Base-by-base conservation (phyloP, 2,329 filamentous ascomycete species). In the Stachybotrys echinatus region DNA sequence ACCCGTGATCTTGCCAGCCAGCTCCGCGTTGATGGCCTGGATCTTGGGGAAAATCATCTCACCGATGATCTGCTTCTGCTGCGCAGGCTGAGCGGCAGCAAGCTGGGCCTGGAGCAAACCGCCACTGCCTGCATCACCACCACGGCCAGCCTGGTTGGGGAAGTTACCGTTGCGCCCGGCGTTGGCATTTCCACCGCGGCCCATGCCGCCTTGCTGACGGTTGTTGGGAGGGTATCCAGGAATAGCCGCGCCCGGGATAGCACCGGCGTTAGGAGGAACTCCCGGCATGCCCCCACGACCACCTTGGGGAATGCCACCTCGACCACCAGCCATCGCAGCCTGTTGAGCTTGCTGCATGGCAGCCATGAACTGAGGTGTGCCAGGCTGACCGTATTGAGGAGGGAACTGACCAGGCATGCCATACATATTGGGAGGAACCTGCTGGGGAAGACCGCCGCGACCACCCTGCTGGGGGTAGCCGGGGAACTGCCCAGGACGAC, bases 31-130 rank as follows among this genome's bases (percentile, higher is more conserved):
- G 74, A 96, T 86, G 60, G 83, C 84, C 72, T 92, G 85, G 65
- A 99, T 97, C 87, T 97, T 99, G 67, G 94, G 94, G 82, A 97
- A 99, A 62, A 99, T 88, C 61, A 90, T 86, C 77, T 99, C 94
- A 70, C 94, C 94, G 49, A 99, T 85, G 73, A 97, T 89, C 81
- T 99, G 94, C 85, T 99, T 99, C 81, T 97, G 94, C 76, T 95
- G 89, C 45, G 80, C 79, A 38, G 87, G 80, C 52, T 75, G 75
- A 46, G 77, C 76, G 34, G 67, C 61, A 54, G 75, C 70, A 42
- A 87, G 75, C 70, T 86, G 83, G 31, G 73, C 63, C 68, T 84
- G 80, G 52, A 85, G 71, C 47, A 80, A 63, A 34, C 69, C 55
- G 23, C 54, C 50, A 46, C 63, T 58, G 52, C 55, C 58, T 23